Conservation (phyloP, 108 stramenopile species). For the Pinguiococcus pyrenoidosus region DNA sequence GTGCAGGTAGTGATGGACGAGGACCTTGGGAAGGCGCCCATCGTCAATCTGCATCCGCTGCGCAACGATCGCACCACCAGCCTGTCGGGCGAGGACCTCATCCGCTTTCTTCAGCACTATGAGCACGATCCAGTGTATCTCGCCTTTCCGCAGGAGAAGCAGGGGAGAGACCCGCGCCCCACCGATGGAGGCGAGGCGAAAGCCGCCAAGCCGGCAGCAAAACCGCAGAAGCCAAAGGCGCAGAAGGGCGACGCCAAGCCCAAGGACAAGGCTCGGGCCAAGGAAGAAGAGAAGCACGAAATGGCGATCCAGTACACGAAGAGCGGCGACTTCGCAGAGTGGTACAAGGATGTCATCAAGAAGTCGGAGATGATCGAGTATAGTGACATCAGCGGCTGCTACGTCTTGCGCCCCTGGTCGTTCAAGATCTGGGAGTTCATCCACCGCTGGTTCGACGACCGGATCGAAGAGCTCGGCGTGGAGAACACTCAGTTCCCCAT, state of each 20-base stretch:
- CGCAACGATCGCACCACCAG: constrained; percentile 66
- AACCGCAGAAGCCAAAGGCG: constrained; percentile 1
- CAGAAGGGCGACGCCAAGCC: constrained; percentile 4
- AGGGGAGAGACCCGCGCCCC: constrained; percentile 15
- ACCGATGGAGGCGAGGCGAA: constrained; percentile 2
- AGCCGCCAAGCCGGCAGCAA: constrained; percentile 8
- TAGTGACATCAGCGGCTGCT: constrained; percentile 96
- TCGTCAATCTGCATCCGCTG: constrained; percentile 70
- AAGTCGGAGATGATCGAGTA: constrained; percentile 97
- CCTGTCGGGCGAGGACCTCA: constrained; percentile 46
- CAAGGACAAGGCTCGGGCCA: constrained; percentile 9
- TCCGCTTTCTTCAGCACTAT: constrained; percentile 40
- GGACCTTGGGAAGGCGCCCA: constrained; percentile 24
- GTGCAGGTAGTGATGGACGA: constrained; percentile 70
- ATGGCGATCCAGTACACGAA: constrained; percentile 38
- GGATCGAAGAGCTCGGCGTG: constrained; percentile 53
- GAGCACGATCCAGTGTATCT: constrained; percentile 50
- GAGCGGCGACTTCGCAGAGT: constrained; percentile 67
- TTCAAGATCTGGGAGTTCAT: constrained; percentile 97
- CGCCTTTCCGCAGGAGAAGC: constrained; percentile 42
- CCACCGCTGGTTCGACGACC: constrained; percentile 81
- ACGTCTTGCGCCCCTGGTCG: constrained; percentile 94
- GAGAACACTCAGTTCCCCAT: constrained; percentile 96
- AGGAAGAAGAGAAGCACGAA: constrained; percentile 36
- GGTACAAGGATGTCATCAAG: constrained; percentile 89